phyloP scores from a whole-genome alignment of 306 rosid genomes.

The Vachellia collinsii region DNA sequence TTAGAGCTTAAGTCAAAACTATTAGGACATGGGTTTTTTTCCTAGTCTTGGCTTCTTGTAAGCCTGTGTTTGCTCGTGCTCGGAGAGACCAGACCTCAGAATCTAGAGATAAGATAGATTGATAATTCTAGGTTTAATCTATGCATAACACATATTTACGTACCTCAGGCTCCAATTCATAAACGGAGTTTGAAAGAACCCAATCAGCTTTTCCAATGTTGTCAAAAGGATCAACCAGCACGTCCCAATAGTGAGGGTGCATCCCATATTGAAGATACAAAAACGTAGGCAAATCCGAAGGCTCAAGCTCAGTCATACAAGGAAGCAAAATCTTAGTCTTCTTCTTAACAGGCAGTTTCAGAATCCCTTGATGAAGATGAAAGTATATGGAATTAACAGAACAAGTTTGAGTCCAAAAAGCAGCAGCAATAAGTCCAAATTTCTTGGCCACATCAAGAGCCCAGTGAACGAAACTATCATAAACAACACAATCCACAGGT shows the following conservation, averaged over 20 bases:
- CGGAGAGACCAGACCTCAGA: too few species aligned
- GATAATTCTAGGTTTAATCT: not conserved
- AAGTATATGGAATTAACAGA: not conserved
- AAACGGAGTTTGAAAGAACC: not conserved
- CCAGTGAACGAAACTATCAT: slow-evolving; percentile 43
- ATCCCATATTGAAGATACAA: not conserved
- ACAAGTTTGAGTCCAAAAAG: not conserved
- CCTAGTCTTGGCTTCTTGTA: too few species aligned
- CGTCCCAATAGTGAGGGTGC: not conserved
- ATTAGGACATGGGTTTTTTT: too few species aligned
- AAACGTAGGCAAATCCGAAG: slow-evolving; percentile 42
- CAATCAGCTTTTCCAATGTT: slow-evolving; percentile 22
- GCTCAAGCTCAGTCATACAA: slow-evolving; percentile 13
- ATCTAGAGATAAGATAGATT: too few species aligned
- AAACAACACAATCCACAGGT: slow-evolving; percentile 29
- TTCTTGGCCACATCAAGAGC: slow-evolving; percentile 41
- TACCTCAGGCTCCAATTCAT: slow-evolving; percentile 42
- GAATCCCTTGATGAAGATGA: slow-evolving; percentile 27
- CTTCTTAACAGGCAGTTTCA: slow-evolving; percentile 22
- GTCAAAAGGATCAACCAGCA: slow-evolving; percentile 31
- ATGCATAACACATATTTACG: not conserved
- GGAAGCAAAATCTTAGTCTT: slow-evolving; percentile 15
- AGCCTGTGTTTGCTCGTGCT: too few species aligned
- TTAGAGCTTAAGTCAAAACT: too few species aligned
- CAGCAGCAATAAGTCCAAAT: slow-evolving; percentile 20